Percentiles rank a stretch among this genome's conserved stretches.
These are phyloP conservation scores for Erigeron canadensis DNA, from an alignment of 129 eudicot genomes.

Conservation along the genomic window DNA sequence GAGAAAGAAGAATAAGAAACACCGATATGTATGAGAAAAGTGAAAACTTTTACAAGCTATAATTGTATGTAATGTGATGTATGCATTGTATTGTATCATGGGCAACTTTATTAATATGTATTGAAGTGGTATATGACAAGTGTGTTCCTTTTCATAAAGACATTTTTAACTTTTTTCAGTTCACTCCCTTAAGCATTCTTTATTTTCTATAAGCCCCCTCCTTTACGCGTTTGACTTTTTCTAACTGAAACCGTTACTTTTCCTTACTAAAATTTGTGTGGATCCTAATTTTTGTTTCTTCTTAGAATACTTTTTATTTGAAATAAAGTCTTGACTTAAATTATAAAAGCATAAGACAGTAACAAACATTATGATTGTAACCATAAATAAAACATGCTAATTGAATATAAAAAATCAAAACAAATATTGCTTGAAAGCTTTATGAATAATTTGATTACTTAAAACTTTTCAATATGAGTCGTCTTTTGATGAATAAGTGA, in stretches of 20 bases:
- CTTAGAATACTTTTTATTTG: neutral
- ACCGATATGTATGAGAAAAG: constrained; percentile 30
- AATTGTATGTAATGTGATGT: constrained; percentile 22
- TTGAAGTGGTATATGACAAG: constrained; percentile 28
- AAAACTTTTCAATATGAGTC: too few species aligned
- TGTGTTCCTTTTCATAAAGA: constrained; percentile 20
- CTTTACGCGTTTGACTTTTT: constrained; percentile 23
- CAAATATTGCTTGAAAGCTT: too few species aligned
- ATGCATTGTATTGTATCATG: neutral
- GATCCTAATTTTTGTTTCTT: constrained; percentile 16
- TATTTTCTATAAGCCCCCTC: constrained; percentile 1
- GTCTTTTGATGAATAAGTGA: too few species aligned
- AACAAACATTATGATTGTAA: too few species aligned
- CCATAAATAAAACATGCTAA: too few species aligned
- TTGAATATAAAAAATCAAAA: too few species aligned
- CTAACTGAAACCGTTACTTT: constrained; percentile 29
- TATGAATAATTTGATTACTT: too few species aligned
- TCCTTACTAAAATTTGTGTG: constrained; percentile 34
- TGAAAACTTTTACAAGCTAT: constrained; percentile 33
- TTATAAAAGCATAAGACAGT: too few species aligned
- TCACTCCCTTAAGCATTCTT: constrained; percentile 7
- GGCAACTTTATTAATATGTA: constrained; percentile 33
- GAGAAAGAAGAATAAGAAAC: constrained; percentile 29
- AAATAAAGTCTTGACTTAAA: too few species aligned
- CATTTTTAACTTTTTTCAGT: neutral